These are phyloP conservation scores for Volvox carteri DNA, from an alignment of 163 green algal species.

Conservation along the genomic window DNA sequence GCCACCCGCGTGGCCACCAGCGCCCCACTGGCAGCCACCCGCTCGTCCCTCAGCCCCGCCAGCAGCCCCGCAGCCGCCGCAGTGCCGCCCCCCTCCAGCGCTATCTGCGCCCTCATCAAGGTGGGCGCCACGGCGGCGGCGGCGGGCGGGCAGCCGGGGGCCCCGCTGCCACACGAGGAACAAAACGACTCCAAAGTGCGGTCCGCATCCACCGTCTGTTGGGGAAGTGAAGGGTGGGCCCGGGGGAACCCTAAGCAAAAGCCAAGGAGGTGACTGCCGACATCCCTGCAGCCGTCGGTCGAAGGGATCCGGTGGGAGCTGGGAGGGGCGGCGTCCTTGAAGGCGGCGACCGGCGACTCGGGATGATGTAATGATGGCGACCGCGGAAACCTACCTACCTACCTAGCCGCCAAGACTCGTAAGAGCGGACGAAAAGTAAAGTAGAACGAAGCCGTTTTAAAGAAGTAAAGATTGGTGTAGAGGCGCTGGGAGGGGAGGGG, in stretches of 20 bases:
- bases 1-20: constrained; percentile 75
- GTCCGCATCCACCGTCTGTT: constrained; percentile 51
- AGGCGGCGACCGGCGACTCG: too few species aligned
- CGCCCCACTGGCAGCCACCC: constrained; percentile 53
- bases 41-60: constrained; percentile 53
- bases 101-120: constrained; percentile 77
- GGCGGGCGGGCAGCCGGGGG: background rate
- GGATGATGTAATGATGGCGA: too few species aligned
- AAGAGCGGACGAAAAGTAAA: too few species aligned
- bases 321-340: too few species aligned
- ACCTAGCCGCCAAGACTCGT: too few species aligned
- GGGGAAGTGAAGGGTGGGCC: background rate
- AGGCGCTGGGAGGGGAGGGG: too few species aligned
- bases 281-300: too few species aligned
- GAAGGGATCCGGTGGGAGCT: background rate
- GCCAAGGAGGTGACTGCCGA: background rate
- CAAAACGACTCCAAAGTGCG: constrained; percentile 39
- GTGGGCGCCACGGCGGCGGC: constrained; percentile 51
- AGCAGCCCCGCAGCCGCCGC: constrained; percentile 56
- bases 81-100: constrained; percentile 62
- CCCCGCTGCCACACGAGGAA: constrained; percentile 14
- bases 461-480: too few species aligned
- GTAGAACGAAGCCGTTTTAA: too few species aligned
- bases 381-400: too few species aligned
- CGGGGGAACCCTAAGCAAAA: background rate